A percentile compares a stretch with the other conserved stretches of the same genome.
Conservation (phyloP, 192 early-diverging fungal species). For the Gonapodya sp. region DNA sequence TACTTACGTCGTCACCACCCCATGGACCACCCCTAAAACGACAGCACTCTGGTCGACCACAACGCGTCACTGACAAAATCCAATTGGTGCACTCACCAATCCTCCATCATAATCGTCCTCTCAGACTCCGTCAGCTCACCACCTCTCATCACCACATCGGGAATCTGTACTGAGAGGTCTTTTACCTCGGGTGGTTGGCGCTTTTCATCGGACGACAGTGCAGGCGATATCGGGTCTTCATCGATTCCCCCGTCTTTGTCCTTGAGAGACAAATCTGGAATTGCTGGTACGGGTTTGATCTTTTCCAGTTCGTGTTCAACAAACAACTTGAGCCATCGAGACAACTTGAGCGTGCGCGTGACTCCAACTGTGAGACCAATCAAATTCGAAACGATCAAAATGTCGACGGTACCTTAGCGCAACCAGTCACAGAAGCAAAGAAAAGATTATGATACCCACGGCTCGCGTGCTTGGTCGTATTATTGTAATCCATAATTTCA, state of each 20-base stretch:
- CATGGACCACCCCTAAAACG: neutral
- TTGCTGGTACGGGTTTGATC: neutral
- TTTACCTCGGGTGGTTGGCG: neutral
- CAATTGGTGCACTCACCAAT: too few species aligned
- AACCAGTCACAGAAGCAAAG: neutral
- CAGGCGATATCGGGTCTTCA: neutral
- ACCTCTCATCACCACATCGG: neutral
- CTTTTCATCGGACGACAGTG: neutral
- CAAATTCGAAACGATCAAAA: neutral
- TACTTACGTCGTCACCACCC: neutral
- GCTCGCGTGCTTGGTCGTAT: conserved; percentile 4
- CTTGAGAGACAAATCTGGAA: neutral
- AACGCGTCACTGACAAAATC: too few species aligned
- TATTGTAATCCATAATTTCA: conserved; percentile 75
- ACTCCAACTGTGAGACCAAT: conserved; percentile 3
- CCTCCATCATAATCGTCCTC: neutral
- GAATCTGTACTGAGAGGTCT: neutral
- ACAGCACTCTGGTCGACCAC: too few species aligned
- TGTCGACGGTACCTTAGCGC: neutral
- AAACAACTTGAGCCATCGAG: neutral
- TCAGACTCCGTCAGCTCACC: neutral
- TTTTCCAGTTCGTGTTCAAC: neutral
- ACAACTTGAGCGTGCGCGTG: neutral
- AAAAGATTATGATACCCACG: too few species aligned
- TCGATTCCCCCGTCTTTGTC: neutral